These are phyloP conservation scores for Fusarium succisae DNA, from an alignment of 2,329 filamentous ascomycete genomes.

Conservation along the genomic window DNA sequence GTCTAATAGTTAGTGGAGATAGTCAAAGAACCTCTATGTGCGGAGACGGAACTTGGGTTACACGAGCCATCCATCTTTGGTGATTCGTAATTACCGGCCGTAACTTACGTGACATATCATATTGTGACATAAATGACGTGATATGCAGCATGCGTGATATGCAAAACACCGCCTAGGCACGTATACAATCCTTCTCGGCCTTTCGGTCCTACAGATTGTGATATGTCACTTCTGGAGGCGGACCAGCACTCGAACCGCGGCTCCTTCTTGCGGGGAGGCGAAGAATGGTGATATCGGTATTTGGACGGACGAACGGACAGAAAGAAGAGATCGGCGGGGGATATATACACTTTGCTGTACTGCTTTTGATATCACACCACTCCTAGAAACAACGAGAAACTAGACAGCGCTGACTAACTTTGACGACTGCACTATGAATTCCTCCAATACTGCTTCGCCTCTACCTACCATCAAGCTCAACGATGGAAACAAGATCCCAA, in stretches of 20 bases:
- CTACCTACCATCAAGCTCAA: not conserved
- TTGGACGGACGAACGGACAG: not conserved
- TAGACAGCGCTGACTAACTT: rapidly evolving
- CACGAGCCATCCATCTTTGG: not conserved
- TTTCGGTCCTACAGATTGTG: not conserved
- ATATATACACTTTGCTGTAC: not conserved
- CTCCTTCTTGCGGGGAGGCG: not conserved
- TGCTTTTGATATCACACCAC: not conserved
- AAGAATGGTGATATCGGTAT: no score
- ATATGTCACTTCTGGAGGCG: not conserved
- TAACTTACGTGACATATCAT: not conserved
- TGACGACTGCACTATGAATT: not conserved
- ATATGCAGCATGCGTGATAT: not conserved
- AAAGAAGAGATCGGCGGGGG: not conserved
- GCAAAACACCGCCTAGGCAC: not conserved
- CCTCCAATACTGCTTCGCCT: not conserved
- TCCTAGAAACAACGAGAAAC: not conserved
- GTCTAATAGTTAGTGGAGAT: not conserved
- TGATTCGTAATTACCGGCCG: not conserved
- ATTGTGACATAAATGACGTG: not conserved
- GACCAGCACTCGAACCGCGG: not conserved
- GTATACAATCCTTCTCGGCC: no score
- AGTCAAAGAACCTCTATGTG: no score
- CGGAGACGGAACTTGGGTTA: no score
- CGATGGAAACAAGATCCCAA: not conserved